Conservation (phyloP, 1,284 basidiomycete genomes). For the Cutaneotrichosporon mucoides region DNA sequence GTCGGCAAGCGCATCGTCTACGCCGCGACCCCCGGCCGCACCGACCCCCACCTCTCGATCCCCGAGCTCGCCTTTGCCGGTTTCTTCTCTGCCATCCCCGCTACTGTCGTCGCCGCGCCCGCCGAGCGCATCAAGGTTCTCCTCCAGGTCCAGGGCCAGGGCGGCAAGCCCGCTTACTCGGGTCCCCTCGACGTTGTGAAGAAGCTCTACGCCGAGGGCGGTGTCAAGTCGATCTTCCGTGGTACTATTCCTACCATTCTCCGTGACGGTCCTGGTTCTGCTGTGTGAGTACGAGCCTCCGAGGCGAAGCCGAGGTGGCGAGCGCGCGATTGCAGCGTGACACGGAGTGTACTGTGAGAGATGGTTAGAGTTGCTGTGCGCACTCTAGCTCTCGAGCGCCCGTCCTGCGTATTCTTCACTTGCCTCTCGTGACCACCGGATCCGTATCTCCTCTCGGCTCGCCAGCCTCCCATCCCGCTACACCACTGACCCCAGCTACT, state of each 20-base stretch:
- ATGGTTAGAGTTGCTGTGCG: too few relatives aligned
- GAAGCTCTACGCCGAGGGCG: conserved; percentile 92
- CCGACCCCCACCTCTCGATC: conserved; percentile 59
- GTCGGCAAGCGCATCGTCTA: conserved; percentile 85
- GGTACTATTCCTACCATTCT: conserved; percentile 89
- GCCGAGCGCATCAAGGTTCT: conserved; percentile 97
- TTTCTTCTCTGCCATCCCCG: conserved; percentile 90
- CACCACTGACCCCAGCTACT: conserved; percentile 64
- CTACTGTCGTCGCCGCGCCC: conserved; percentile 87
- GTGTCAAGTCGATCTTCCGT: conserved; percentile 85
- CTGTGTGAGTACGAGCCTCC: conserved; percentile 63
- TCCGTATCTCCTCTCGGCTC: too few relatives aligned
- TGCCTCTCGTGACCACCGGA: too few relatives aligned
- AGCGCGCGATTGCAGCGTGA: too few relatives aligned
- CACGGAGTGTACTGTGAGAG: too few relatives aligned
- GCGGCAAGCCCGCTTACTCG: conserved; percentile 71
- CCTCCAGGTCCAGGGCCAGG: conserved; percentile 90
- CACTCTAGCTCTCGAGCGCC: too few relatives aligned
- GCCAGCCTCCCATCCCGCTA: background rate
- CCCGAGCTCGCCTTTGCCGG: conserved; percentile 86
- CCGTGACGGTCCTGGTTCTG: conserved; percentile 93
- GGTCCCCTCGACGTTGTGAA: conserved; percentile 88
- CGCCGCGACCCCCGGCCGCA: conserved; percentile 51
- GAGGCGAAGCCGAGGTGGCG: too few relatives aligned
- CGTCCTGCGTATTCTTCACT: too few relatives aligned